Base-by-base conservation (phyloP, 306 rosid species). In the Malus sylvestris region DNA sequence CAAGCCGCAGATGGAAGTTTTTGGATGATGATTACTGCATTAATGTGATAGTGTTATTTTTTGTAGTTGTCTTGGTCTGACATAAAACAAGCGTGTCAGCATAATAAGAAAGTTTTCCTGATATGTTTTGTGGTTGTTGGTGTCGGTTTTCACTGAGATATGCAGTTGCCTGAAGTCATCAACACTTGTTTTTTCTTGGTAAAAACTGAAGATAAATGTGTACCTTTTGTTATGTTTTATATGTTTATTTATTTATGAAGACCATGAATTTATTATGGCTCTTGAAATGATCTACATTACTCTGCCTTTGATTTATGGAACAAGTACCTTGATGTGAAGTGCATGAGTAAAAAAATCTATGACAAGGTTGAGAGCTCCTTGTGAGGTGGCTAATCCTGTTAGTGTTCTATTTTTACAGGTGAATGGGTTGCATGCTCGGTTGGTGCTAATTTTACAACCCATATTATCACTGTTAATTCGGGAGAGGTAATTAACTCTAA, bases 391-490 rank as follows among this genome's bases (percentile, higher is more conserved):
- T 83, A 45, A 75, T 71, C 32, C 16, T 67, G 66, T 57, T 40
- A 72, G 18, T 53, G 45, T 79, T 81, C 29, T 19, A 45, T 61
- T 67, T 78, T 58, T 82, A 72, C 60, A 94, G 98, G 98, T 63
- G 96, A 91, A 82, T 91, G 96, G 97, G 91, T 89, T 73, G 89
- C 94, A 8, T 85, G 93, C 87, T 90, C 98, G 30, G 93, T 91
- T 79, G 97, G 97, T 82, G 91, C 94, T 71, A 91, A 94, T 86
- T 90, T 91, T 76, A 94, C 96, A n/a, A 97, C 97, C 69, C 98
- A 94, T 81, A 86, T 91, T 85, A 91, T 94, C 83, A 90, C 89
- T 81, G 97, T 94, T 77, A 90, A 90, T 80, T 40, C 94, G 2
- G 98, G 98, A 72, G 97, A 94, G 98, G 98, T 90, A 86, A 84